Evolutionary conservation across 2,329 filamentous ascomycete species (phyloP), one percentile per base, ranked within the genome.

Genomic region (Claviceps sp.): DNA sequence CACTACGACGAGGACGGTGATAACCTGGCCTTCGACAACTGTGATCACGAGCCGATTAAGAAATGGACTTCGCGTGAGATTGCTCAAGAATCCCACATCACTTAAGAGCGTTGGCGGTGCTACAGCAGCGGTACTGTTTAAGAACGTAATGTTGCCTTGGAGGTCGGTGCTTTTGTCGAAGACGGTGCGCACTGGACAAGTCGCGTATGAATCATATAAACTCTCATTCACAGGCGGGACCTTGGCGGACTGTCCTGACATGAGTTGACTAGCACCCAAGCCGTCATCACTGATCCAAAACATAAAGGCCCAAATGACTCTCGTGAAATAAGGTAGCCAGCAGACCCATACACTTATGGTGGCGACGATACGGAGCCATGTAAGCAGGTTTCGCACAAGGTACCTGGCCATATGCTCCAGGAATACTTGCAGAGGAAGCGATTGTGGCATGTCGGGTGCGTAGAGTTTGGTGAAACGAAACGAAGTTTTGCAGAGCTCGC

Each of bases 391-490:
- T 52, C 79, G 80, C 53, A 86, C 64, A 13, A 84, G 69, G 65
- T 95, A 91, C 47, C 86, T 75, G 51, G 81, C 71, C 60, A 91
- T 81, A 67, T 94, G 86, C 57, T 82, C 82, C 52, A 89, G 59
- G 61, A 98, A 96, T 56, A 98, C 75, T 47, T 84, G 78, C 42
- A 84, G 77, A 0, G 94, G 93, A 14, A 98, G 77, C 13, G 79
- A 81, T 56, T 81, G 79, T 1, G 93, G 94, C 93, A 98, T 98
- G 63, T 90, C 80, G 4, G 89, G 88, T 55, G 90, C 84, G 72
- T 98, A 98, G 41, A 98, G 79, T 70, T 98, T 98, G 50, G 93
- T 98, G 73, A 98, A 98, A 55, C 89, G 86, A 65, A 97, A 98
- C 0, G 90, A 84, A 2, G 93, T 98, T 73, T 98, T 98, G 81